Base-by-base conservation (phyloP, 2,329 filamentous ascomycete species). In the Trichophyton rubrum region DNA sequence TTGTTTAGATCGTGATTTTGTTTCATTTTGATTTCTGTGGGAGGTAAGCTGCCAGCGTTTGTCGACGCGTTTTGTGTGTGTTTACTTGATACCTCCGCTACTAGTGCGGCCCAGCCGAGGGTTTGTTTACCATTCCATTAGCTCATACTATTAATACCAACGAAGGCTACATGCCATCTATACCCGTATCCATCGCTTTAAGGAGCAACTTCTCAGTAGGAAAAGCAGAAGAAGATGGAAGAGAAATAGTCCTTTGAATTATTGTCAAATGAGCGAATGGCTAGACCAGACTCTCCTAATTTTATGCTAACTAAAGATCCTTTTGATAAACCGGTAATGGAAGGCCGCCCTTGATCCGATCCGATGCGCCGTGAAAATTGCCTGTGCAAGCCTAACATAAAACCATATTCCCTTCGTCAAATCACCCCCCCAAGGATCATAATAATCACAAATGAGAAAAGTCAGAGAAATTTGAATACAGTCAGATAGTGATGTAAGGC, bases 281-380 rank as follows among this genome's bases (percentile, higher is more conserved):
- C 51, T 55, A 55, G 51, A 55, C 51, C 51, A 55, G 51, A 55
- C 51, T 55, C 51, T 20, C 51, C 51, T 35, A 55, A 35, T 55
- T 55, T 53, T 55, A 38, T 55, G 51, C 51, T 55, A 55, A 55
- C 51, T 55, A 55, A 35, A 55, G 51, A 55, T 55, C 51, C 51
- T 35, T 51, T 35, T 55, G 51, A 55, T 33, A 33, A 33, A 55
- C 30, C 13, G 51, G 33, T n/a, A 55, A 55, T 27, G 7, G 13
- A 55, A 55, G 51, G 51, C 27, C 24, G 51, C 27, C 27, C n/a
- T 20, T 15, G 15, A 33, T 55, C 27, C 56, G 38, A 38, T 38
- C 41, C 56, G 41, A 43, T 43, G 27, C 35, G 40, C 17, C 55
- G 40, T 43, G 24, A 58, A 30, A 30, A 7, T 30, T 30, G 27